Evolutionary conservation across 2,329 filamentous ascomycete genomes (phyloP), one percentile per base, ranked within the genome.

Genomic region (Neofusicoccum kwambonambiense): DNA sequence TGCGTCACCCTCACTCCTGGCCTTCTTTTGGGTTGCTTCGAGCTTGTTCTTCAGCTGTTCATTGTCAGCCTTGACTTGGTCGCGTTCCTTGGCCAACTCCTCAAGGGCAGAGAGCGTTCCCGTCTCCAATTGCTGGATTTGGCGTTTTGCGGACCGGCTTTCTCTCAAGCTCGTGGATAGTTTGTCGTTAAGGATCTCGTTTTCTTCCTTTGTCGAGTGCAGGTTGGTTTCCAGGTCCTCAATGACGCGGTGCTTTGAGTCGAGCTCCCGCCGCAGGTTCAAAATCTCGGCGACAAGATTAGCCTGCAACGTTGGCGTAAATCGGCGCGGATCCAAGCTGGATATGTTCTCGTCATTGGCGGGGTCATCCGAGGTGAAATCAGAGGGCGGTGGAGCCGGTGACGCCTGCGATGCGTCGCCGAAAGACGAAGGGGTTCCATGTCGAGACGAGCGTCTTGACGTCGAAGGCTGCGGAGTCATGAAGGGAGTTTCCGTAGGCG

Each of bases 251-350:
- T 89, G 86, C 78, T 97, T 97, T 47, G 91, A 92, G 74, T 99
- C 95, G 67, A 98, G 87, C 69, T 99, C 95, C 65, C 95, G 86
- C 22, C 93, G 88, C 57, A 99, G 80, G 2, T 89, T 87, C 44
- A 99, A 82, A 68, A 99, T 99, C 76, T 99, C 95, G 0, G 94
- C 94, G 0, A 99, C 94, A 6, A 99, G 82, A 57, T 92, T 97
- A 8, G 95, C 95, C 76, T 98, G 95, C 11, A 99, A 81, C 0
- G 93, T 98, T 1, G 95, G 95, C 0, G 95, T 99, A 74, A 99
- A 97, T 42, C 95, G 87, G 64, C 94, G 88, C 3, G 95, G 93
- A 73, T 99, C 95, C 35, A 97, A 82, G 22, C 92, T 88, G 2
- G 86, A 87, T 39, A 93, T 87, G 50, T 81, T 86, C 68, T 94